Evolutionary conservation across 306 rosid species (phyloP), one percentile per base, ranked within the genome.

Genomic region (Castanea crenata): DNA sequence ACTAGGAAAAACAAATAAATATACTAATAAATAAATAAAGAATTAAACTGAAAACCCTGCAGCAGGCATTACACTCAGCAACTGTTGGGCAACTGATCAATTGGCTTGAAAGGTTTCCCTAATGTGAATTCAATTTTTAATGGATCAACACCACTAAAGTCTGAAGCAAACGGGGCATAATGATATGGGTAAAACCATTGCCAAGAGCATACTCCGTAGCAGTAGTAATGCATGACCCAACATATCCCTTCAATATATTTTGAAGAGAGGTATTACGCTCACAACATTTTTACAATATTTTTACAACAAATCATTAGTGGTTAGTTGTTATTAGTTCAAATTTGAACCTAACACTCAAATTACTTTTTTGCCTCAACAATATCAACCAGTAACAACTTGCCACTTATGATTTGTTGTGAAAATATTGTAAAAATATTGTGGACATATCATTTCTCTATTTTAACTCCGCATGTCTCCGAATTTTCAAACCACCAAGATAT

Each of bases 171-270:
- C 29, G 79, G 83, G 57, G 83, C 83, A 80, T 74, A 80, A 56
- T 80, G 83, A 80, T 80, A 80, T 5, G 83, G 83, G 57, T 80
- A 80, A 74, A 74, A 80, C 83, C 83, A 80, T 74, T 80, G 83
- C 83, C 83, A 80, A 35, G 83, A 80, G 79, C 79, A 74, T 11
- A 80, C 83, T 23, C 83, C 79, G 38, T 35, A 52, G 19, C 74
- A 74, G 61, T 80, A 80, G 56, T 80, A 80, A 25, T 25, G 79
- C 83, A 80, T 80, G 34, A 80, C 83, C 83, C 79, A 80, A 78
- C 79, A 74, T n/a, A 80, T 25, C 56, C 83, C 83, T 55, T 80
- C 83, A 23, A 62, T 38, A 74, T 80, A 80, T 75, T 80, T 80
- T 21, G 1, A 25, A 25, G 1, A 25, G 27, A 25, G 27, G 1